Base-by-base conservation (phyloP, 441 rosid species). In the Pelargonium myrrhifolium region DNA sequence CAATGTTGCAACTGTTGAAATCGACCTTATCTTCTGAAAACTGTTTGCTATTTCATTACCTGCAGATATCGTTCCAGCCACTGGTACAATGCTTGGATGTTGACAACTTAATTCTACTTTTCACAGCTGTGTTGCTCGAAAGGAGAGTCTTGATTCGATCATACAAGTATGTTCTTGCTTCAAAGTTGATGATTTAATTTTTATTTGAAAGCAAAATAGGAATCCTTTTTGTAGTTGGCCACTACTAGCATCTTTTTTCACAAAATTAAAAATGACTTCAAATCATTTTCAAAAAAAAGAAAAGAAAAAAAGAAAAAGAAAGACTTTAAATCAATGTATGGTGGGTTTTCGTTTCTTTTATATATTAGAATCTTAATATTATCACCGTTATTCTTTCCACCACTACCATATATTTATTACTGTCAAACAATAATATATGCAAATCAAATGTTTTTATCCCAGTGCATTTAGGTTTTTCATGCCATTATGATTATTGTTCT, bases 21-120 rank as follows among this genome's bases (percentile, higher is more conserved):
- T 55, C 10, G 55, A 65, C 26, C 62, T 9, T 35, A 1, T 61
- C 40, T 21, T 56, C 58, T 61, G 24, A 6, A 28, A 24, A 67
- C 70, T 43, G 60, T 35, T 60, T 53, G 55, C 11, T 66, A 65
- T 70, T 77, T 75, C 56, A 22, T 51, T 62, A 64, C 67, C 67
- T 94, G 92, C 89, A 92, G 97, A 85, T 95, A 74, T 89, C 97
- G 37, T 93, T 95, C 83, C 96, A 90, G 78, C 99, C 98, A 26
- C 87, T 95, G 69, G 85, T 95, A 65, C 98, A 92, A 63, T 92
- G 97, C 82, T 81, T 95, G 87, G 96, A 92, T 82, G 91, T 89
- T 62, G 93, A 95, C 88, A 95, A 95, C 82, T 80, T 95, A 72
- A 89, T 87, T 77, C 82, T 79, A 81, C 87, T 92, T 69, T 92